Base-by-base conservation (phyloP, 495 filamentous ascomycete genomes). In the Penicillium bovifimosum region DNA sequence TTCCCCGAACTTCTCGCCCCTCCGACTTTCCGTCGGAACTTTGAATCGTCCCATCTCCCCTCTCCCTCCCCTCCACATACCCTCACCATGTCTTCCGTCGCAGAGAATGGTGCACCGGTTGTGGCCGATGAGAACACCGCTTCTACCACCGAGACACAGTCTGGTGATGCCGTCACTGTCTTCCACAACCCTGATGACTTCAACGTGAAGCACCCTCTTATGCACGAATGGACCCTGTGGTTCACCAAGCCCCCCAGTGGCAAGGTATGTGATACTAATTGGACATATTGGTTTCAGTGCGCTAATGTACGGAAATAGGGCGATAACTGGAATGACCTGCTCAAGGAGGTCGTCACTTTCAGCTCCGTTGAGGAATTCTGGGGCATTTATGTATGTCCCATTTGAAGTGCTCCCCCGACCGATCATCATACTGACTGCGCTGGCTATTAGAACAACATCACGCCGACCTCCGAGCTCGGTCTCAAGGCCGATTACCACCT, bases 361-460 rank as follows among this genome's bases (percentile, higher is more conserved):
- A 89, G 92, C 75, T 95, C 91, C 10, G 93, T 99, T 3, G 93
- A 99, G 71, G 95, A 99, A 70, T 99, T 99, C 77, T 99, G 93
- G 93, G 93, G 93, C 47, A 86, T 97, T 64, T 96, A 99, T 68
- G 93, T 97, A 83, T 65, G 93, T 78, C 24, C 18, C 33, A 47
- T 17, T 14, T 7, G 33, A 48, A 18, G 14, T 31, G 4, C 4
- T 32, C 32, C 17, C 18, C 17, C 18, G 26, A 28, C 27, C 16
- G n/a, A 41, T 26, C 11, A 38, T 57, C 27, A n/a, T 14, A 14
- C 36, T 47, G 35, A 29, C 18, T 29, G 50, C 9, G 14, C 29
- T 29, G 5, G n/a, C 41, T 43, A 45, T 10, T 66, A 98, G 93
- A 99, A 99, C 78, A 99, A 99, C 75, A 96, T 99, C 71, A 87